phyloP scores from a whole-genome alignment of 2,329 filamentous ascomycete species.

The Colletotrichum theobromicola region DNA sequence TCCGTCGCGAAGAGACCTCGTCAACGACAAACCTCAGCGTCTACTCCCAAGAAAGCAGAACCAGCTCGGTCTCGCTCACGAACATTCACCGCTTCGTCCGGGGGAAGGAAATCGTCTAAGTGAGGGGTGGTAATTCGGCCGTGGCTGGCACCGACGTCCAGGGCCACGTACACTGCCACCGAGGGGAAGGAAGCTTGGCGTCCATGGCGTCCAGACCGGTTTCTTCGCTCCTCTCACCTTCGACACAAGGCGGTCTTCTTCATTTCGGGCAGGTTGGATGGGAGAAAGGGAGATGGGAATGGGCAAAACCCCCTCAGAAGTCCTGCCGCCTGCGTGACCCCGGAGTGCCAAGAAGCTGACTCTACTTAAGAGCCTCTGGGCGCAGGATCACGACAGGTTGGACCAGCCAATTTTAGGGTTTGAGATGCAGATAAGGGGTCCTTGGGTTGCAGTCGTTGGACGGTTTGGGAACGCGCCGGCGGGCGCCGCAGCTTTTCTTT shows the following conservation, averaged over 20 bases:
- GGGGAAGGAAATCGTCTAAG: conserved; percentile 13
- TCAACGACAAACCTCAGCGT: conserved; percentile 9
- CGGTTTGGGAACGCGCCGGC: conserved; percentile 13
- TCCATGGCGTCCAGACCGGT: background rate
- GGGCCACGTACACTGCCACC: conserved; percentile 1
- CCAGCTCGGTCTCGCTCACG: conserved; percentile 6
- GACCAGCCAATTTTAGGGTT: conserved; percentile 15
- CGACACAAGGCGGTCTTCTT: background rate
- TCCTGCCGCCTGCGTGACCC: background rate
- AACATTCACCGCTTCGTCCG: conserved; percentile 4
- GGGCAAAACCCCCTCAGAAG: background rate
- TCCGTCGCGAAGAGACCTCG: conserved; percentile 7
- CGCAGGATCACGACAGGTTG: background rate
- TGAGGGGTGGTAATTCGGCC: background rate
- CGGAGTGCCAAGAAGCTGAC: conserved; percentile 15
- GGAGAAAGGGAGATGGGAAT: background rate
- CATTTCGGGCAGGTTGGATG: background rate
- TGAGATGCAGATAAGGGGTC: conserved; percentile 14
- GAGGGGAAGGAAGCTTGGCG: conserved; percentile 5
- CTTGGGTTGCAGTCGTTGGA: conserved; percentile 18
- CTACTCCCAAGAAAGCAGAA: conserved; percentile 4
- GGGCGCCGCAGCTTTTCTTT: background rate
- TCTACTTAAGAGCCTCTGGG: conserved; percentile 6
- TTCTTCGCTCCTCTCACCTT: background rate
- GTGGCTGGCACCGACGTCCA: background rate